Percentiles rank a stretch among this genome's conserved stretches.
Evolutionary conservation across 495 filamentous ascomycete genomes (phyloP).

Genomic region (Penicillium crystallinum): DNA sequence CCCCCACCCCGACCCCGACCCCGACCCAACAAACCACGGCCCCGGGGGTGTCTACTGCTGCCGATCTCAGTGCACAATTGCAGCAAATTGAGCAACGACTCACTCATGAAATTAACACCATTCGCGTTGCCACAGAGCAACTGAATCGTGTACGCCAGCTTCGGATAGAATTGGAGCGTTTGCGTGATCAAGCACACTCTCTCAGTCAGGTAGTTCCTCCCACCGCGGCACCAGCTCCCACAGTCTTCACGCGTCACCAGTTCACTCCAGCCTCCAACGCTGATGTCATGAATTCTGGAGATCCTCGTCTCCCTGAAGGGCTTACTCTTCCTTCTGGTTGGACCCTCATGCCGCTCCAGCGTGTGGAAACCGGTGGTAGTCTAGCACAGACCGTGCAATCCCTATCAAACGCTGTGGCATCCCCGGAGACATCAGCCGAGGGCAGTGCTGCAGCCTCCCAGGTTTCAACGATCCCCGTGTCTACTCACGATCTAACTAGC

Average conservation of each 20-base stretch:
- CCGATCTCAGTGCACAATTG: conserved; percentile 50
- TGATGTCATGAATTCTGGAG: conserved; percentile 54
- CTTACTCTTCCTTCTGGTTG: conserved; percentile 70
- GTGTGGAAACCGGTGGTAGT: conserved; percentile 28
- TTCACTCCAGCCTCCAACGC: conserved; percentile 26
- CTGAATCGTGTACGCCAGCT: conserved; percentile 51
- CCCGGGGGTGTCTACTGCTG: conserved; percentile 7
- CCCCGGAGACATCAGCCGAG: not conserved
- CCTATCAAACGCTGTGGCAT: conserved; percentile 7
- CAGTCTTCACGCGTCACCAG: conserved; percentile 24
- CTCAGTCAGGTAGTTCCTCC: conserved; percentile 10
- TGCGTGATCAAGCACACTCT: conserved; percentile 46
- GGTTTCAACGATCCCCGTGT: not conserved
- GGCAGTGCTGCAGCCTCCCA: not conserved
- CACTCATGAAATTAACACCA: conserved; percentile 54
- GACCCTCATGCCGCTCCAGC: conserved; percentile 65
- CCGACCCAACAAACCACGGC: conserved; percentile 11
- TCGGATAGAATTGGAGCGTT: conserved; percentile 57
- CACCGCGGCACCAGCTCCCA: conserved; percentile 9
- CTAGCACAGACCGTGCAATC: conserved; percentile 3
- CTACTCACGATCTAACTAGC: not conserved
- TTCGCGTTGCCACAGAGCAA: conserved; percentile 52
- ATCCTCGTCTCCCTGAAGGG: conserved; percentile 65
- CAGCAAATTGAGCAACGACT: conserved; percentile 62
- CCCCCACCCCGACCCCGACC: conserved; percentile 12